Evolutionary conservation across 305 asterid species (phyloP).

Genomic region (Salvia sclarea): DNA sequence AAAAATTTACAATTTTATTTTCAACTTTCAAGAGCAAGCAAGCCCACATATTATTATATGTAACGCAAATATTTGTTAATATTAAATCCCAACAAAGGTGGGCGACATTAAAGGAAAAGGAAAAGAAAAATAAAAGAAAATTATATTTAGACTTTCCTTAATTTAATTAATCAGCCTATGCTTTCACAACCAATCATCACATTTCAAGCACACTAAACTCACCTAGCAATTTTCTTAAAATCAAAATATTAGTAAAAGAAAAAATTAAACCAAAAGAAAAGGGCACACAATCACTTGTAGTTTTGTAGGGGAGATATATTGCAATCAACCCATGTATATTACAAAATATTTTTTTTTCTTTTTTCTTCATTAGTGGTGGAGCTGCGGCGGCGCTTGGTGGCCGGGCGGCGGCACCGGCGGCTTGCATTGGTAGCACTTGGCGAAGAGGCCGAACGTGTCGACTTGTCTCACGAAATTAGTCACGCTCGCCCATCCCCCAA

Average conservation of each 20-base stretch:
- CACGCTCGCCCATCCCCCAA: conserved; percentile 93
- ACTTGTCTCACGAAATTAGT: conserved; percentile 70
- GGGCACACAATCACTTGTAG: conserved; percentile 39
- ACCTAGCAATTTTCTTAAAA: conserved; percentile 37
- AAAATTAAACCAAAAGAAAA: conserved; percentile 3
- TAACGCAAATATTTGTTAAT: no score
- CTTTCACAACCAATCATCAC: conserved; percentile 44
- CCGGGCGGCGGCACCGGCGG: conserved; percentile 41
- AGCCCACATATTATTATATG: no score
- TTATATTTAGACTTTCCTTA: conserved; percentile 25
- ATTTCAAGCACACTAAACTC: conserved; percentile 50
- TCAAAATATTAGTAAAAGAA: not conserved
- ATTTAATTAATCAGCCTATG: conserved; percentile 47
- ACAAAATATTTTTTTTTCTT: conserved; percentile 31
- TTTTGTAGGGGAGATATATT: conserved; percentile 39
- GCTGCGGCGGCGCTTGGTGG: conserved; percentile 37
- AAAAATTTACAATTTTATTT: not conserved
- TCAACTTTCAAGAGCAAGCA: not conserved
- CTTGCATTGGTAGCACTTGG: conserved; percentile 87
- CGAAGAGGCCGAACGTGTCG: conserved; percentile 78
- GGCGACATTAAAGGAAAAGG: not conserved
- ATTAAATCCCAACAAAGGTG: conserved; percentile 23
- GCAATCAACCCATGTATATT: conserved; percentile 49
- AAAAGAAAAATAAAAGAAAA: not conserved
- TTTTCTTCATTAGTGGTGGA: conserved; percentile 43